Conservation (phyloP, 192 early-diverging fungal species). For the Coemansia interrupta region DNA sequence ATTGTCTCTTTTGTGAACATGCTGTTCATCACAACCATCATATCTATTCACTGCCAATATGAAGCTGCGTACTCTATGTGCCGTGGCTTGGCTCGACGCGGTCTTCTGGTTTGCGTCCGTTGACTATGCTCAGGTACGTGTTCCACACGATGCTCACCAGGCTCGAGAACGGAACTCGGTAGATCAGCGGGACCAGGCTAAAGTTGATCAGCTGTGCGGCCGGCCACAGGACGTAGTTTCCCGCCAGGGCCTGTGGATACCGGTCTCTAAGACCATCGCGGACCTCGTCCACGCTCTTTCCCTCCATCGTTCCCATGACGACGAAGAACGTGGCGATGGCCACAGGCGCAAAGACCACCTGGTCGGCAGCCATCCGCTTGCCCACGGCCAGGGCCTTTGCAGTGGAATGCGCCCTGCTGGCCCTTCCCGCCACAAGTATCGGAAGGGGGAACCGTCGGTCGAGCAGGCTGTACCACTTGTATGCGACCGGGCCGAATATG, state of each 20-base stretch:
- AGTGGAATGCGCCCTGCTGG: constrained; percentile 3
- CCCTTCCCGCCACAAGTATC: constrained; percentile 5
- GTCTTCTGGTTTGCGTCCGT: constrained; percentile 25
- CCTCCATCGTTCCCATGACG: constrained; percentile 60
- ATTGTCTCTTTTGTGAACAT: constrained; percentile 10
- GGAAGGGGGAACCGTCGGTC: constrained; percentile 56
- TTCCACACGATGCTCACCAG: constrained; percentile 67
- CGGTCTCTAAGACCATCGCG: constrained; percentile 52
- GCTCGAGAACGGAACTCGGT: constrained; percentile 65
- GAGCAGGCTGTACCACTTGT: constrained; percentile 64
- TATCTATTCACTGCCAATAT: too few relatives aligned
- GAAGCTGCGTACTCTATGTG: too few relatives aligned
- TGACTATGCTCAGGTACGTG: constrained; percentile 63
- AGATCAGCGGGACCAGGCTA: constrained; percentile 60
- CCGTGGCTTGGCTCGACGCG: too few relatives aligned
- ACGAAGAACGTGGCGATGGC: constrained; percentile 62
- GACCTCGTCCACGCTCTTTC: constrained; percentile 46
- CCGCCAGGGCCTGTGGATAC: constrained; percentile 16
- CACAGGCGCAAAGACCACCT: constrained; percentile 61
- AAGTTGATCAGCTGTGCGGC: constrained; percentile 69
- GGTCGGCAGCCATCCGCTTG: constrained; percentile 60
- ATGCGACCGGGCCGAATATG: constrained; percentile 61
- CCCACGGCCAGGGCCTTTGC: constrained; percentile 17
- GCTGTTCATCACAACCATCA: constrained; percentile 1
- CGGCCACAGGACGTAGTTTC: constrained; percentile 60